Percentiles rank a stretch among this genome's conserved stretches.
These are phyloP conservation scores for Verbena officinalis DNA, from an alignment of 257 asterid species.

Conservation along the genomic window DNA sequence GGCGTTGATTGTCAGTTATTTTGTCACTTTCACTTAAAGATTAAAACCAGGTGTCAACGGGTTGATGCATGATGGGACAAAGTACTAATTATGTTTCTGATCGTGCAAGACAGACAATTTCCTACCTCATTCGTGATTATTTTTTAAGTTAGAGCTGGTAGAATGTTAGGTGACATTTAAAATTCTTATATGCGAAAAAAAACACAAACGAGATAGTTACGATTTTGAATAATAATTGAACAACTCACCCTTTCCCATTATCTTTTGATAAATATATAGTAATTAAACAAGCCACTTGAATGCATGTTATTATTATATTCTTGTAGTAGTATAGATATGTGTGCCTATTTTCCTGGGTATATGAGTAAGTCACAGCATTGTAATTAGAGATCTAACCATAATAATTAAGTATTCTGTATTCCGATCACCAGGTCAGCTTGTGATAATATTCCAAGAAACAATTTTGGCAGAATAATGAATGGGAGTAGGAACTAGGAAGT, in stretches of 20 bases:
- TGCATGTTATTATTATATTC: not conserved
- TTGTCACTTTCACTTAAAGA: constrained; percentile 3
- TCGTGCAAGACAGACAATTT: constrained; percentile 29
- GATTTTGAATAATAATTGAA: too few relatives aligned
- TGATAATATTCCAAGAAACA: too few relatives aligned
- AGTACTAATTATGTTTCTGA: constrained; percentile 33
- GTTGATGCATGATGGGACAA: constrained; percentile 25
- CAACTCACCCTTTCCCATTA: too few relatives aligned
- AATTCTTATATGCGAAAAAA: not conserved
- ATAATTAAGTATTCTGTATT: too few relatives aligned
- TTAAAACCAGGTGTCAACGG: constrained; percentile 23
- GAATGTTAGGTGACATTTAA: constrained; percentile 23
- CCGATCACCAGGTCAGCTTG: too few relatives aligned
- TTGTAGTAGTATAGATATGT: too few relatives aligned
- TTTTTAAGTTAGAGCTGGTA: constrained; percentile 17
- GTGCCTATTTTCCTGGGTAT: too few relatives aligned
- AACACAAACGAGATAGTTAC: too few relatives aligned
- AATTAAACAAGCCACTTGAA: not conserved
- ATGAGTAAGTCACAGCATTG: too few relatives aligned
- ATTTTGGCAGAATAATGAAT: too few relatives aligned
- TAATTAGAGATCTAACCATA: too few relatives aligned
- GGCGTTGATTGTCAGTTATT: not conserved
- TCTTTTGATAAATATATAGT: too few relatives aligned
- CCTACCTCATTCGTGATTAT: constrained; percentile 17
- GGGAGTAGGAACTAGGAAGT: not conserved